Base-by-base conservation (phyloP, 441 rosid species). In the Gossypium davidsonii region DNA sequence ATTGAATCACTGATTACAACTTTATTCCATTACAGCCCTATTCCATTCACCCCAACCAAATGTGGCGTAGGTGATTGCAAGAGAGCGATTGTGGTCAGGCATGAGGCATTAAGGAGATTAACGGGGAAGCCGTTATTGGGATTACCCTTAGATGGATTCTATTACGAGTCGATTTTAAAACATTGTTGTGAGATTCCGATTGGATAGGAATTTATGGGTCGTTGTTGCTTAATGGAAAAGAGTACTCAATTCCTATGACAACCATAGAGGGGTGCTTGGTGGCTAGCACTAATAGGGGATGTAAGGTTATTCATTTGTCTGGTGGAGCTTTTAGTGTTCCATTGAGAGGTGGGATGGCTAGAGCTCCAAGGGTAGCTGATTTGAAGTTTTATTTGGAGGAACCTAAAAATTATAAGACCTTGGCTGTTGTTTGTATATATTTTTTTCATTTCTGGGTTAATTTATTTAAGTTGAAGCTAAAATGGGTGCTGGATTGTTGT, bases 161-260 rank as follows among this genome's bases (percentile, higher is more conserved):
- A 81, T 69, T 83, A 80, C 48, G 79, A 61, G 15, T 77, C 86
- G 2, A 83, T 80, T 51, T 67, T 80, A 21, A 84, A 84, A 34
- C 83, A 83, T 77, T 83, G 83, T 18, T 83, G 84, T 21, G 86
- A 80, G 76, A 76, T 83, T 82, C 83, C 84, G 1, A 60, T 83
- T 2, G 86, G 83, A 6, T 83, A 79, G 21, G 81, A 25, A 73
- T 83, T 23, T 84, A 81, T 1, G 86, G 81, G 15, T 81, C 86
- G 0, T 42, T 79, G 73, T 61, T 79, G 79, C 82, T 83, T 3
- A 79, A 83, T 28, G 84, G 84, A 42, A 70, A 31, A n/a, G 86
- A 77, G 79, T 80, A 23, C 66, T 74, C 83, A 0, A 78, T 83
- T 73, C 86, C 86, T 2, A 80, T 80, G 39, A 31, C 1, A 31